These are phyloP conservation scores for Coelastrella sp. DNA, from an alignment of 139 green algal genomes.

Conservation along the genomic window DNA sequence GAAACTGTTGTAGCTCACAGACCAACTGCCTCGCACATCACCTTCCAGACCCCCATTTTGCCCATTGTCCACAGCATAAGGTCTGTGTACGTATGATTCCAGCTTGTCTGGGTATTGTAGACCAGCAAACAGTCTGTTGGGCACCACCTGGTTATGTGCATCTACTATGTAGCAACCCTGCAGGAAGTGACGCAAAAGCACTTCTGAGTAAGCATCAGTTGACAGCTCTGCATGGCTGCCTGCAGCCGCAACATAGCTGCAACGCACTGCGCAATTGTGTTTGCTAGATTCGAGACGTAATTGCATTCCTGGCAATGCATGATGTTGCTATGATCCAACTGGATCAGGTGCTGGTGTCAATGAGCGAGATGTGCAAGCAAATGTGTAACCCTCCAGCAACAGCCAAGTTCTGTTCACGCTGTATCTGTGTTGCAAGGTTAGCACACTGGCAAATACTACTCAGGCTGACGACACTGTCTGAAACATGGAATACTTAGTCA, in stretches of 20 bases:
- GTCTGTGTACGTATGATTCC: conserved; percentile 72
- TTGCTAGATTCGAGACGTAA: too few relatives aligned
- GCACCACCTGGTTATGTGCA: conserved; percentile 68
- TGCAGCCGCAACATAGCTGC: neutral
- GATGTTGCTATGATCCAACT: too few relatives aligned
- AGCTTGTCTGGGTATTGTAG: conserved; percentile 82
- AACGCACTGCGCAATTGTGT: too few relatives aligned
- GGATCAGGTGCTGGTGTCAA: too few relatives aligned
- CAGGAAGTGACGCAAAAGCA: neutral
- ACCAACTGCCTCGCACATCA: conserved; percentile 79
- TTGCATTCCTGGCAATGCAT: too few relatives aligned
- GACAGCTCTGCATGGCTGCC: too few relatives aligned
- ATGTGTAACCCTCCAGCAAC: too few relatives aligned
- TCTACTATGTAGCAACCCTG: conserved; percentile 65
- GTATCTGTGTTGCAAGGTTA: too few relatives aligned
- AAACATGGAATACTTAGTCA: neutral
- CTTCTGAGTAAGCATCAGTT: neutral
- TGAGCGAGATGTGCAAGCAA: too few relatives aligned
- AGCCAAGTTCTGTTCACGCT: too few relatives aligned
- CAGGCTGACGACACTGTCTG: neutral
- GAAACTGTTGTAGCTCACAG: conserved; percentile 75
- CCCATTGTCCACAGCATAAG: conserved; percentile 10
- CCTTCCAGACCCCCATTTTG: conserved; percentile 51
- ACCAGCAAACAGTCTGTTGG: conserved; percentile 71
- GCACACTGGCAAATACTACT: neutral